Percentiles rank a stretch among this genome's conserved stretches.
Evolutionary conservation across 2,329 filamentous ascomycete genomes (phyloP).

Genomic region (Aureobasidium sp.): DNA sequence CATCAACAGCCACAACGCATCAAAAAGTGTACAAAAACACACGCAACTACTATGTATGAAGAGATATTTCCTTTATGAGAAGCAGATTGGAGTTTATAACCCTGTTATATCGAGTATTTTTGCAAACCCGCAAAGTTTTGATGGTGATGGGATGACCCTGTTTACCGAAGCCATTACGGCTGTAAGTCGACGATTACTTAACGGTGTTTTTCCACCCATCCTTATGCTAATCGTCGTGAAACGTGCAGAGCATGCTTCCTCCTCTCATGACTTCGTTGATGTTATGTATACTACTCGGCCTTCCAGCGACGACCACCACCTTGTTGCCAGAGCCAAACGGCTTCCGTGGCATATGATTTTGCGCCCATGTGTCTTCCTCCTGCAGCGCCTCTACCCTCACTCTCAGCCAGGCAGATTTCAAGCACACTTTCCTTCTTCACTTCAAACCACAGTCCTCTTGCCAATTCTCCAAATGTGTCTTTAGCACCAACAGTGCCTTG

Average conservation of each 20-base stretch:
- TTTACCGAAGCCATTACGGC: neutral
- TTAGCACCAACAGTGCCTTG: slow-evolving; percentile 36
- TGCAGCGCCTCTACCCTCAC: slow-evolving; percentile 50
- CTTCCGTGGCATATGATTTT: slow-evolving; percentile 77
- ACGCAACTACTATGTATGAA: too few relatives aligned
- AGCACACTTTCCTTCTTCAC: slow-evolving; percentile 70
- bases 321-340: slow-evolving; percentile 78
- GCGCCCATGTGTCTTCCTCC: slow-evolving; percentile 62
- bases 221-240: neutral
- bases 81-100: neutral
- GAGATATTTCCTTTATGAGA: too few relatives aligned
- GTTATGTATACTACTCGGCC: slow-evolving; percentile 29
- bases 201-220: neutral
- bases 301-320: slow-evolving; percentile 55
- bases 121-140: too few relatives aligned
- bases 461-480: slow-evolving; percentile 37
- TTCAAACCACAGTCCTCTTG: slow-evolving; percentile 74
- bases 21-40: too few relatives aligned
- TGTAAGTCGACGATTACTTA: neutral
- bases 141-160: neutral
- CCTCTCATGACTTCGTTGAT: neutral
- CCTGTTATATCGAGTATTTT: too few relatives aligned
- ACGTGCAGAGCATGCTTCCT: neutral
- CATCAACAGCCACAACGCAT: too few relatives aligned
- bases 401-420: slow-evolving; percentile 68